Percentiles rank a stretch among this genome's conserved stretches.
Evolutionary conservation across 2,329 filamentous ascomycete species (phyloP).

Genomic region (Annulohypoxylon truncatum): DNA sequence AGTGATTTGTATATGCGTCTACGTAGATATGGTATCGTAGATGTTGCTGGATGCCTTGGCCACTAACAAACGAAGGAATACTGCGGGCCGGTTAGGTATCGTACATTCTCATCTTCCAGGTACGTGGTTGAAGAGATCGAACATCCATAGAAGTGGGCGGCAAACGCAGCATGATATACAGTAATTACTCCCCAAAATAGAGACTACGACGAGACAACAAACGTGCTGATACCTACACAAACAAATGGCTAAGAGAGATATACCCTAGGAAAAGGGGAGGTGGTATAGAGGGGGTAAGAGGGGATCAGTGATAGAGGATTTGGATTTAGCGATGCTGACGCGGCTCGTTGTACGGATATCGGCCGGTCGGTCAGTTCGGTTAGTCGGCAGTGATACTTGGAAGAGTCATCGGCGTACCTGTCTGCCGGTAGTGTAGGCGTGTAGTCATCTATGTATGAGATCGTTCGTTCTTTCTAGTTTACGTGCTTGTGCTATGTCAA

Average conservation of each 20-base stretch:
- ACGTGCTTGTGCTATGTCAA: too few relatives aligned
- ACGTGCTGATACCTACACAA: background rate
- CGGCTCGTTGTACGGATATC: slow-evolving; percentile 8
- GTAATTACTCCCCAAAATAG: too few relatives aligned
- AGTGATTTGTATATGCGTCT: background rate
- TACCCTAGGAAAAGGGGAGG: background rate
- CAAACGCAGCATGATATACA: background rate
- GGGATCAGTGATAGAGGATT: background rate
- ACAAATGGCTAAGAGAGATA: background rate
- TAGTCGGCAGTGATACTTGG: background rate
- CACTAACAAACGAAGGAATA: background rate
- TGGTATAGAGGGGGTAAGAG: background rate
- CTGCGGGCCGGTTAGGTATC: too few relatives aligned
- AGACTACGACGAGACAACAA: background rate
- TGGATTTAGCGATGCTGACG: slow-evolving; percentile 16
- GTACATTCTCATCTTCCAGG: too few relatives aligned
- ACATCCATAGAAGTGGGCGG: too few relatives aligned
- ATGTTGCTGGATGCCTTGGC: background rate
- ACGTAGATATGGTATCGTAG: background rate
- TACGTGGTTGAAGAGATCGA: too few relatives aligned
- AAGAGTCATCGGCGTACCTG: background rate
- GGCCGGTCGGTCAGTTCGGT: background rate
- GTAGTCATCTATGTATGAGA: background rate
- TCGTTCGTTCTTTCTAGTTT: background rate
- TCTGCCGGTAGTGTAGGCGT: background rate